Evolutionary conservation across 805 yeast species (phyloP), one percentile per base, ranked within the genome.

Genomic region (Tanozyma kutaoensis): DNA sequence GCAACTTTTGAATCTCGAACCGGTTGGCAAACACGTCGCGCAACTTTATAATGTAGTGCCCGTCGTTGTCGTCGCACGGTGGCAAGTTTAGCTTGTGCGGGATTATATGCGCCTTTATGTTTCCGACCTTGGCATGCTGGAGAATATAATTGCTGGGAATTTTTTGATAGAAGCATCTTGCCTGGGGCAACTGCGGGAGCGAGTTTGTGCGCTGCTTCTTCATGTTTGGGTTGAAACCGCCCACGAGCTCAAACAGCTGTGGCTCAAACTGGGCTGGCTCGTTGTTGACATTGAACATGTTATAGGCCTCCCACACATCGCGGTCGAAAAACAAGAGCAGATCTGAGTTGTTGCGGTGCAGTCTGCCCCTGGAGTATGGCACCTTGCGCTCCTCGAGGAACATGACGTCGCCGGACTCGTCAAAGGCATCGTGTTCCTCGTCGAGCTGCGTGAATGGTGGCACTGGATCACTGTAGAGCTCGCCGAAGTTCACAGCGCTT

Each of bases 1-100:
- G 57, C 19, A 84, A 55, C 31, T 71, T 64, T 19, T 68, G 52
- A 9, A 86, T 76, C 12, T 65, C 54, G 48, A 78, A 86, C 24
- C 94, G 53, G 43, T 78, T 73, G n/a, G 93, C 82, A 48, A 79
- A 76, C 2, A 49, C 41, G 17, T 74, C 72, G 32, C 73, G 71
- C 8, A 62, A 50, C 26, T 62, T 65, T 10, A 75, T 72, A 26
- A 75, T 66, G 42, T 75, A 78, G 45, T 80, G 85, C 3, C 93
- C 93, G 34, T 78, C 76, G 32, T 69, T 67, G 39, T 76, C 84
- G 40, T 69, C 76, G 39, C 75, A 69, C 22, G 18, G 15, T 19
- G 24, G 25, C 39, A 36, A 29, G 17, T 38, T 33, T 15, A 38
- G 28, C 27, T 48, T 46, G 35, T 49, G 59, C 7, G 64, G 65